Evolutionary conservation across 1,284 basidiomycete genomes (phyloP), one percentile per base, ranked within the genome.

Genomic region (Irpex sp.): DNA sequence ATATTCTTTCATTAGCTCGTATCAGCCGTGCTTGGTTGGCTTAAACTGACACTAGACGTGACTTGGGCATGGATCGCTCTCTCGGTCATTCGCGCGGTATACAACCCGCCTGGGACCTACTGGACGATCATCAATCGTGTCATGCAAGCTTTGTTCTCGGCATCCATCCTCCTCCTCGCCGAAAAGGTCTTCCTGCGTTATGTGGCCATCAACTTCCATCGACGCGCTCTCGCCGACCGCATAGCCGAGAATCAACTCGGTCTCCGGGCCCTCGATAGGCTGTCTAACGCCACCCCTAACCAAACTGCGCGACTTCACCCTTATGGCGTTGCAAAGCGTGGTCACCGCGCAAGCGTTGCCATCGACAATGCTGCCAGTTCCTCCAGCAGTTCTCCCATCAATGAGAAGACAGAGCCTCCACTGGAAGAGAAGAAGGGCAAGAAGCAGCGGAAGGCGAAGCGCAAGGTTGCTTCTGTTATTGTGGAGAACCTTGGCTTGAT

Each of bases 131-230:
- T 91, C 63, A 90, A 90, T 66, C 82, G 85, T 23, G 78, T 88
- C 39, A 84, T 90, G 81, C 84, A 88, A 78, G 86, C 85, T 14
- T 71, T 90, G 35, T 91, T 91, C 67, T 77, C 87, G 10, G 77
- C 82, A 4, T 78, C 81, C 2, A 71, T 89, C 21, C 79, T 91
- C 53, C 71, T 91, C 7, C 79, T 91, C 4, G 79, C 76, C 8
- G 89, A 91, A 70, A 91, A 91, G 68, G 71, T 88, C 48, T 85
- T 88, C 70, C 72, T 91, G 36, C 86, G 84, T 66, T 86, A 87
- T 65, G 82, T 90, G 51, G 88, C 88, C n/a, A 90, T 90, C 74
- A 86, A 83, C 67, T 91, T 91, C 69, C 89, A 91, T 70, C 78
- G 84, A 65, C 87, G 82, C 65, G 88, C 89, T 5, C 80, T 91